Evolutionary conservation across 2,329 filamentous ascomycete genomes (phyloP), one percentile per base, ranked within the genome.

Genomic region (Aspergillus awamori): DNA sequence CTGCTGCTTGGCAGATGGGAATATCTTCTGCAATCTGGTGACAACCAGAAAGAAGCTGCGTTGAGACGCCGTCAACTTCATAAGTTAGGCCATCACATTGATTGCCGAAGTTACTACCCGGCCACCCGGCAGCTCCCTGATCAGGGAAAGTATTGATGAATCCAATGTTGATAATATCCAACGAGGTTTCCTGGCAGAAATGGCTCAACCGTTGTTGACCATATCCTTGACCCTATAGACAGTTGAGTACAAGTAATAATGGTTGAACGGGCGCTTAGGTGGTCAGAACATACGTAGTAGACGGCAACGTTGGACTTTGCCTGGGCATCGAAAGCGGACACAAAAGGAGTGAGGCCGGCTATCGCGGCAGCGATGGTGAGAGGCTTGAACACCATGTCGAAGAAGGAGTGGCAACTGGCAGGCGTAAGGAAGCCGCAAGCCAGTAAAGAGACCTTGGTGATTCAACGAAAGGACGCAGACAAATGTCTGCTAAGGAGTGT

Each of bases 381-480:
- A 60, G 77, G 65, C 57, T 69, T 70, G 56, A 72, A 74, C 58
- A 64, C 69, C 81, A 82, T 75, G 39, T 49, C 79, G 48, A 65
- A 67, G 48, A 65, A 67, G 53, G 64, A 70, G 67, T 73, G 69
- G 71, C 72, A 65, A 69, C 70, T 74, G 69, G 67, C 62, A 59
- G 63, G 61, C 63, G 70, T 70, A 76, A 77, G 71, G 68, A 67
- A 71, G 71, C 74, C 73, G 73, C 64, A 65, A 66, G 70, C 75
- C 76, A 66, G 56, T 57, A 69, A 70, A 30, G 64, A 67, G 54
- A 76, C 72, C 48, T 11, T 26, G 24, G 69, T 76, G 74, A 69
- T 74, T 63, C 61, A 85, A 83, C 60, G 83, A 86, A 75, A 76
- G 83, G 81, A 86, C 83, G 82, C 82, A 84, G 82, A 83, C 80